phyloP scores from a whole-genome alignment of 2,329 filamentous ascomycete species.

The Pleochaeta shiraiana region DNA sequence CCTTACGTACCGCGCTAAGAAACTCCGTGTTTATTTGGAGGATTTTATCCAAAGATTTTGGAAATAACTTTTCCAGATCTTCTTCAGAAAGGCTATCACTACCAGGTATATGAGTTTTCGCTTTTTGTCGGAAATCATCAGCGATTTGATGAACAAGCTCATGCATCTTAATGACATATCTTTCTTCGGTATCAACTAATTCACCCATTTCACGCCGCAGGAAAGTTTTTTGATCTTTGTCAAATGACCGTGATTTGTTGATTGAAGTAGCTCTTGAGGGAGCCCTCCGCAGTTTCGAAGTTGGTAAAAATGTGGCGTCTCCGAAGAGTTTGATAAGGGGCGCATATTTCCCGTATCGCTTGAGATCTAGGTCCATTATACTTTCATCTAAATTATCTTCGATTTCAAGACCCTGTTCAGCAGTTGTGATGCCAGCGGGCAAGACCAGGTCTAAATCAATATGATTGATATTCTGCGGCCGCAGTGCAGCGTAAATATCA shows the following conservation, averaged over 20 bases:
- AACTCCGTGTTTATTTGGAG: constrained; percentile 65
- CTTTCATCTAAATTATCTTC: constrained; percentile 36
- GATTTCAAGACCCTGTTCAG: constrained; percentile 36
- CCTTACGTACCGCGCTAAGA: constrained; percentile 47
- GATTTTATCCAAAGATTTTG: constrained; percentile 58
- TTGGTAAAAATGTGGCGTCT: constrained; percentile 69
- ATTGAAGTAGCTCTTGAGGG: constrained; percentile 70
- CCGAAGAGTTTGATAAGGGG: constrained; percentile 60
- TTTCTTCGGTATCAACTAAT: constrained; percentile 64
- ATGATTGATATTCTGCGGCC: constrained; percentile 64
- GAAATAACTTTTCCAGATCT: constrained; percentile 59
- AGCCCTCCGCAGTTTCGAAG: constrained; percentile 60
- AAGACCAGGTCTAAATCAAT: constrained; percentile 75
- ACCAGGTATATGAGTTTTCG: constrained; percentile 31
- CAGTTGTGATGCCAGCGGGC: constrained; percentile 49
- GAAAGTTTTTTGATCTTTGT: constrained; percentile 27
- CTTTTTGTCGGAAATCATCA: constrained; percentile 53
- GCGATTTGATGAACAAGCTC: constrained; percentile 67
- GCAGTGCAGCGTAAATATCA: constrained; percentile 52
- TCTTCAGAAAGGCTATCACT: constrained; percentile 52
- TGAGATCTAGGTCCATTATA: constrained; percentile 37
- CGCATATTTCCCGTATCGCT: constrained; percentile 58
- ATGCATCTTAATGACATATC: constrained; percentile 74
- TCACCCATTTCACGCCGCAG: constrained; percentile 1
- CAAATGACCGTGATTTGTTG: constrained; percentile 57